phyloP scores from a whole-genome alignment of 2,329 filamentous ascomycete species.

The Aureobasidium lini region DNA sequence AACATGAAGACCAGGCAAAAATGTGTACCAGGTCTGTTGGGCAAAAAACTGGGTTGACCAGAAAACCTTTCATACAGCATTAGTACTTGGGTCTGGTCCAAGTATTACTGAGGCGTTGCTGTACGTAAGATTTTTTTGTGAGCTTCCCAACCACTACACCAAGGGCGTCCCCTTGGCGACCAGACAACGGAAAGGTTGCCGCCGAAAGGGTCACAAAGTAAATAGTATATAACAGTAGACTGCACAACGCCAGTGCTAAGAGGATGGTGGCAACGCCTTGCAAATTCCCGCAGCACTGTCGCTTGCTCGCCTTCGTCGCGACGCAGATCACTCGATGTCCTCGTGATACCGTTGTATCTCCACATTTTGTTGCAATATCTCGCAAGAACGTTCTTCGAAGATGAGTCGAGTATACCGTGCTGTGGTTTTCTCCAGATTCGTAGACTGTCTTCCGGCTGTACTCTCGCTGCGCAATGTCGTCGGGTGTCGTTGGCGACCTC shows the following conservation, averaged over 20 bases:
- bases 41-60: background rate
- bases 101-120: background rate
- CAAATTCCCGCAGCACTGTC: background rate
- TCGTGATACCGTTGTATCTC: too few species aligned
- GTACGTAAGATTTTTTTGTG: background rate
- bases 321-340: background rate
- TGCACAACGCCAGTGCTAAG: background rate
- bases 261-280: background rate
- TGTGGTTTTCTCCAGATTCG: too few species aligned
- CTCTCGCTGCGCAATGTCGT: too few species aligned
- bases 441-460: too few species aligned
- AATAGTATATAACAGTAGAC: background rate
- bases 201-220: background rate
- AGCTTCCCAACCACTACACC: background rate
- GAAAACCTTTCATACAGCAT: background rate
- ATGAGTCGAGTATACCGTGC: too few species aligned
- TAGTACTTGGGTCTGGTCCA: background rate
- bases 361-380: too few species aligned
- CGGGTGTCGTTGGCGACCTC: too few species aligned
- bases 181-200: background rate
- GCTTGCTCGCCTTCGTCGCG: background rate
- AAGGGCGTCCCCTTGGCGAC: background rate
- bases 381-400: too few species aligned
- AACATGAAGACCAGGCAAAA: too few species aligned
- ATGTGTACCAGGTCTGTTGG: too few species aligned